These are phyloP conservation scores for Sapria himalayana DNA, from an alignment of 345 rosid species.

Conservation along the genomic window DNA sequence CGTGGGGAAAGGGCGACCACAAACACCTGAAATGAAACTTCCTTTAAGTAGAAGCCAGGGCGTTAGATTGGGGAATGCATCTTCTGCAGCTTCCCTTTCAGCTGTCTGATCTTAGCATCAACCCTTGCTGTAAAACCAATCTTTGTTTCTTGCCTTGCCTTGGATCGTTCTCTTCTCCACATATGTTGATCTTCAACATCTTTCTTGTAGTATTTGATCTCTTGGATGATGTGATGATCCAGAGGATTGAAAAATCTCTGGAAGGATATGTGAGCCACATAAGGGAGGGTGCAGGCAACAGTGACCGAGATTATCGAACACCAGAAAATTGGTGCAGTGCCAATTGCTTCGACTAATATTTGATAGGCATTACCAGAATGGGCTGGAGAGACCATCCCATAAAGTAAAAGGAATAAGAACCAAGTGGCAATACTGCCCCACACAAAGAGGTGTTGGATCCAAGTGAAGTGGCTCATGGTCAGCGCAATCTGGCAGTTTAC, in stretches of 20 bases:
- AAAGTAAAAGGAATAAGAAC: slow-evolving; percentile 56
- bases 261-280: slow-evolving; percentile 40
- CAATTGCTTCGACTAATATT: slow-evolving; percentile 58
- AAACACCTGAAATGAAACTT: too few relatives aligned
- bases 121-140: slow-evolving; percentile 87
- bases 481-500: slow-evolving; percentile 84
- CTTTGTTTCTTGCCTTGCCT: slow-evolving; percentile 82
- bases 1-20: too few relatives aligned
- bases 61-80: too few relatives aligned
- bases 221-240: slow-evolving; percentile 95
- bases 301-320: slow-evolving; percentile 44
- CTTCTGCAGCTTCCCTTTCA: slow-evolving; percentile 47
- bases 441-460: slow-evolving; percentile 79
- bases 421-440: slow-evolving; percentile 81
- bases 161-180: slow-evolving; percentile 84
- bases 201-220: slow-evolving; percentile 62
- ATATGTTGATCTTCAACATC: slow-evolving; percentile 54
- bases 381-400: slow-evolving; percentile 37
- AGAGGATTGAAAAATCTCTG: slow-evolving; percentile 62
- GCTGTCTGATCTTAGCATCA: slow-evolving; percentile 73
- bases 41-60: too few relatives aligned
- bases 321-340: slow-evolving; percentile 73
- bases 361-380: slow-evolving; percentile 41
- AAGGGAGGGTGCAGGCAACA: slow-evolving; percentile 39
- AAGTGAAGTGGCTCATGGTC: slow-evolving; percentile 82